Percentiles rank a stretch among this genome's conserved stretches.
Evolutionary conservation across 805 yeast species (phyloP).

Genomic region (Wickerhamiella sorbophila): DNA sequence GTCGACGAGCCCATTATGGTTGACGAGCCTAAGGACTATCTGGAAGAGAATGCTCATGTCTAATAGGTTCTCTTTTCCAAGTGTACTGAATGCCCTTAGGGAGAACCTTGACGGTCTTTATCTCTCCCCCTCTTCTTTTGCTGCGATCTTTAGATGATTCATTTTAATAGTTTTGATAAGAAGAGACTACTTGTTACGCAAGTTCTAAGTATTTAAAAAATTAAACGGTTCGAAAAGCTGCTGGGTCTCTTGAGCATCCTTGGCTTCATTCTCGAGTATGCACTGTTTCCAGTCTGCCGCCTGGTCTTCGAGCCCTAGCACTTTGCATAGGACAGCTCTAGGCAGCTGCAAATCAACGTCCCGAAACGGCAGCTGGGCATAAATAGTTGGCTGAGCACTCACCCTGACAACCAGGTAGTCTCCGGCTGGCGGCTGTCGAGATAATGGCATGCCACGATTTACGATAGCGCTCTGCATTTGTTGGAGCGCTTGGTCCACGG

Average conservation of each 20-base stretch:
- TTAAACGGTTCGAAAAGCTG: not conserved
- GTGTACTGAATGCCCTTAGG: no score
- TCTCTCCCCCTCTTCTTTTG: no score
- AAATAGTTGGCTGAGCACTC: not conserved
- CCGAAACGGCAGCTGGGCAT: not conserved
- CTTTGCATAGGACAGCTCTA: slow-evolving; percentile 1
- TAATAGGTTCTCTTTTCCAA: no score
- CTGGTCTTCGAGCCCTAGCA: not conserved
- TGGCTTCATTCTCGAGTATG: not conserved
- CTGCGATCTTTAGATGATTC: no score
- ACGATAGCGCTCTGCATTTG: not conserved
- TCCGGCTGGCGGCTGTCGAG: not conserved
- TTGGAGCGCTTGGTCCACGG: not conserved
- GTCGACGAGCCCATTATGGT: not conserved
- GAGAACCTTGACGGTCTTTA: no score
- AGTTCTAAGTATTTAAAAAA: no score
- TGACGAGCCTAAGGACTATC: not conserved
- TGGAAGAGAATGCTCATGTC: not conserved
- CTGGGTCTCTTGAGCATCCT: not conserved
- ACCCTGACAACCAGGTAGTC: not conserved
- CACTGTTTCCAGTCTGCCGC: slow-evolving; percentile 1
- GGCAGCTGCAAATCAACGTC: slow-evolving; percentile 4
- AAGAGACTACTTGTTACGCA: no score
- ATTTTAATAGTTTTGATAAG: no score
- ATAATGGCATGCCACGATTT: not conserved